Conservation (phyloP, 2,329 filamentous ascomycete species). For the Sporothrix dimorphospora region DNA sequence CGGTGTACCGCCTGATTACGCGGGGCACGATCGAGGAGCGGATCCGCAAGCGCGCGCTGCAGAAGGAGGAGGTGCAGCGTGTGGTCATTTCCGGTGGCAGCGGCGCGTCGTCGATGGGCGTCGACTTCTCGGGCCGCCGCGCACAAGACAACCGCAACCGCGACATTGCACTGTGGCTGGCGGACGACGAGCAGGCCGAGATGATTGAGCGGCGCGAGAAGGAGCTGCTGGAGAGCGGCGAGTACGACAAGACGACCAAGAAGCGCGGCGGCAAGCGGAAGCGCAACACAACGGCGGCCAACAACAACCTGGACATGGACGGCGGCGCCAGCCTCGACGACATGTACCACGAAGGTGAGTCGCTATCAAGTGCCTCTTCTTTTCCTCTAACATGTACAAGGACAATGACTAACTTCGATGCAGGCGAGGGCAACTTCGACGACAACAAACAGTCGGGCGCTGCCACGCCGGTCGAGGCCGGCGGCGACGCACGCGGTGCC, state of each 20-base stretch:
- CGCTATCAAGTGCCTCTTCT: too few relatives aligned
- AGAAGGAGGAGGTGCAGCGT: conserved; percentile 98
- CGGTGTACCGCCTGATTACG: conserved; percentile 96
- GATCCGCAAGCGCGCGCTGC: conserved; percentile 92
- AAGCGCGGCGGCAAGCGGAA: conserved; percentile 63
- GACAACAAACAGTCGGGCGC: conserved; percentile 81
- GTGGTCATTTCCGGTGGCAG: conserved; percentile 88
- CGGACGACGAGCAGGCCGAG: conserved; percentile 94
- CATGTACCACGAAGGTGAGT: conserved; percentile 98
- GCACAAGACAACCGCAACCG: conserved; percentile 91
- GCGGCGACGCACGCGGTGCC: conserved; percentile 50
- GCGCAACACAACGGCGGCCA: conserved; percentile 41
- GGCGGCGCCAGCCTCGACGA: conserved; percentile 77
- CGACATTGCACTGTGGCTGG: conserved; percentile 98
- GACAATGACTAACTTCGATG: conserved; percentile 37
- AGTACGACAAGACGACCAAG: conserved; percentile 63
- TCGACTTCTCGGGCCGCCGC: conserved; percentile 93
- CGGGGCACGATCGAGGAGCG: conserved; percentile 96
- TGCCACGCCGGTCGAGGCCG: conserved; percentile 69
- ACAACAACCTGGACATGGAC: conserved; percentile 34
- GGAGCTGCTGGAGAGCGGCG: conserved; percentile 76
- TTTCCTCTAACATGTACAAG: not conserved
- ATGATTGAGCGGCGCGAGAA: conserved; percentile 91
- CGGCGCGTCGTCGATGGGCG: conserved; percentile 54
- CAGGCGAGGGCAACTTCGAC: conserved; percentile 96